Evolutionary conservation across 352 stramenopile genomes (phyloP), one percentile per base, ranked within the genome.

Genomic region (Globisporangium recalcitrans): DNA sequence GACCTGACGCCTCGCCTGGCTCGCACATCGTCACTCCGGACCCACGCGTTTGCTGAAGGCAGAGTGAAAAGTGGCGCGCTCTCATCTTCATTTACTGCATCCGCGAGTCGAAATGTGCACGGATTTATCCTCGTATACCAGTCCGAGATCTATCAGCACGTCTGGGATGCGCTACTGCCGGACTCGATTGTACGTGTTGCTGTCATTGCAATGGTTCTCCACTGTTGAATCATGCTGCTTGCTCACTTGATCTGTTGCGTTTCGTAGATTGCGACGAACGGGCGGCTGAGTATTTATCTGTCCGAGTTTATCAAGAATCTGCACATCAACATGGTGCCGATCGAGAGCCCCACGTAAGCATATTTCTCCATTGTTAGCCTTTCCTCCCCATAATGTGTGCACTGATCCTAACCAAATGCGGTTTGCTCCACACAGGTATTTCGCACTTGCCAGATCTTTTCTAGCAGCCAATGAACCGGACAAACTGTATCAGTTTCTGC

Each of bases 401-500:
- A 7, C 36, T 36, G 22, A 52, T 40, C 24, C 36, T 52, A 7
- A 36, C 8, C 8, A 24, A 22, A 36, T 32, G 29, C 14, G 47
- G 0, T n/a, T 21, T 8, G 7, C 1, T 27, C 16, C 38, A 44
- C 24, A n/a, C 36, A 93, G 83, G 16, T 87, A 78, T 69, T 42
- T 84, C 38, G 69, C 77, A 4, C 70, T 89, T 0, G 81, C 78
- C 4, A 70, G 80, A 52, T 71, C 73, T 21, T 90, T 79, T 65
- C 63, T 91, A 58, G 64, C 60, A 44, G 66, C 72, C 13, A 64
- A 64, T 14, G 68, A 86, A 11, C 64, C 73, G 0, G 65, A 70
- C 40, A 78, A 89, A 46, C 64, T 93, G 27, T 88, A 81, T 56
- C 80, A 91, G 57, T 85, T 85, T 13, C 63, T 93, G 14, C 80